Conservation (phyloP, 169 alveolate genomes). For the Plasmodium falciparum region DNA sequence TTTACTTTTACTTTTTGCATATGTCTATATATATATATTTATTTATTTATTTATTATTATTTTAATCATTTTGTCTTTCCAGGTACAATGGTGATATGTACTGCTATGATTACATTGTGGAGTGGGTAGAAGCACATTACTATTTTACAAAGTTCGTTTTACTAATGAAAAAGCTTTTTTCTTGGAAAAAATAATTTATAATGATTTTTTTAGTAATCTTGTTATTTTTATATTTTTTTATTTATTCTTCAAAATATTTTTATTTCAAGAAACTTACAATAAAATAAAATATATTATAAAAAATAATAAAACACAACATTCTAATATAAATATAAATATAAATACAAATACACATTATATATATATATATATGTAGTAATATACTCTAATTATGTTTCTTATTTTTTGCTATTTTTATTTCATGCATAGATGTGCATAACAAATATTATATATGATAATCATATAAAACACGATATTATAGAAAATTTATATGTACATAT, state of each 20-base stretch:
- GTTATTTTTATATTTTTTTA: not conserved
- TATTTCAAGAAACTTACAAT: not conserved
- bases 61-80: not conserved
- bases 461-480: constrained; percentile 10
- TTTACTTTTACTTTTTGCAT: not conserved
- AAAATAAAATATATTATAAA: not conserved
- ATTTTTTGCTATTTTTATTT: not conserved
- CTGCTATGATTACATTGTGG: constrained; percentile 72
- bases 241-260: not conserved
- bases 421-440: constrained; percentile 72
- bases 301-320: constrained; percentile 1
- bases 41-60: not conserved
- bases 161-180: constrained; percentile 23
- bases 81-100: constrained; percentile 75
- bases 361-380: constrained; percentile 10
- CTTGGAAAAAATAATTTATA: constrained; percentile 8
- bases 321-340: constrained; percentile 1
- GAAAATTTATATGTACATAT: constrained; percentile 2
- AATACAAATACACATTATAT: not conserved
- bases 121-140: constrained; percentile 71
- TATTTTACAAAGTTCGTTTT: constrained; percentile 33
- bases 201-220: not conserved
- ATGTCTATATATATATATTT: not conserved
- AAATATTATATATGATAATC: not conserved
- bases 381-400: not conserved